phyloP scores from a whole-genome alignment of 768 basidiomycete genomes.

The Leccinum variicolor region DNA sequence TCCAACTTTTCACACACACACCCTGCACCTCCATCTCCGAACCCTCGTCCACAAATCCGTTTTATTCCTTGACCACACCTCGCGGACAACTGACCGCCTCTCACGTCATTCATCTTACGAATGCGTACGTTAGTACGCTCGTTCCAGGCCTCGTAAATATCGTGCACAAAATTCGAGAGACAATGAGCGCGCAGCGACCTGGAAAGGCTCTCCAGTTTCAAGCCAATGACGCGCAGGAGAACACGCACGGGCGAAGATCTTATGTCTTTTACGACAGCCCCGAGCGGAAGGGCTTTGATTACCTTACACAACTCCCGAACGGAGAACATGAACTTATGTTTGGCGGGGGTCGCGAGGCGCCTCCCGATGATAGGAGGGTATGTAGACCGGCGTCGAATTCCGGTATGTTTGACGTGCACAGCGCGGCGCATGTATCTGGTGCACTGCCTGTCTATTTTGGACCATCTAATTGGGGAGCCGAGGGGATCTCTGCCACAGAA shows the following conservation, averaged over 20 bases:
- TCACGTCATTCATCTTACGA: slow-evolving; percentile 53
- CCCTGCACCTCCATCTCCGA: slow-evolving; percentile 37
- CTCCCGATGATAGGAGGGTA: slow-evolving; percentile 7
- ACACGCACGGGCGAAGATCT: slow-evolving; percentile 41
- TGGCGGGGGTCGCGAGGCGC: slow-evolving; percentile 52
- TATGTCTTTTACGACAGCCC: slow-evolving; percentile 55
- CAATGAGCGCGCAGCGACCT: slow-evolving; percentile 65
- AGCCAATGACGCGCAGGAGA: slow-evolving; percentile 1
- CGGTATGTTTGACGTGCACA: slow-evolving; percentile 32
- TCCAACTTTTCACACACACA: slow-evolving; percentile 44
- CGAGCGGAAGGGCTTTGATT: slow-evolving; percentile 48
- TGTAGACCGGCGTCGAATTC: slow-evolving; percentile 26
- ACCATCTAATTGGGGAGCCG: slow-evolving; percentile 39
- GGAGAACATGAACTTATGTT: slow-evolving; percentile 56
- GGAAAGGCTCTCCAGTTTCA: slow-evolving; percentile 33
- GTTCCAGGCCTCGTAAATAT: slow-evolving; percentile 38
- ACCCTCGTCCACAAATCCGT: slow-evolving; percentile 17
- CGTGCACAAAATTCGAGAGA: slow-evolving; percentile 39
- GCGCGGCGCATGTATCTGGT: slow-evolving; percentile 43
- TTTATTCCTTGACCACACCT: slow-evolving; percentile 41
- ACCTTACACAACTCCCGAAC: slow-evolving; percentile 59
- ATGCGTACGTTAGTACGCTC: slow-evolving; percentile 48
- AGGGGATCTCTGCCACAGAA: slow-evolving; percentile 24
- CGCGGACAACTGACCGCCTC: slow-evolving; percentile 38
- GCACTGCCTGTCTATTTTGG: slow-evolving; percentile 57